Percentiles rank a stretch among this genome's conserved stretches.
Evolutionary conservation across 768 basidiomycete genomes (phyloP).

Genomic region (Phanerochaete sordida): DNA sequence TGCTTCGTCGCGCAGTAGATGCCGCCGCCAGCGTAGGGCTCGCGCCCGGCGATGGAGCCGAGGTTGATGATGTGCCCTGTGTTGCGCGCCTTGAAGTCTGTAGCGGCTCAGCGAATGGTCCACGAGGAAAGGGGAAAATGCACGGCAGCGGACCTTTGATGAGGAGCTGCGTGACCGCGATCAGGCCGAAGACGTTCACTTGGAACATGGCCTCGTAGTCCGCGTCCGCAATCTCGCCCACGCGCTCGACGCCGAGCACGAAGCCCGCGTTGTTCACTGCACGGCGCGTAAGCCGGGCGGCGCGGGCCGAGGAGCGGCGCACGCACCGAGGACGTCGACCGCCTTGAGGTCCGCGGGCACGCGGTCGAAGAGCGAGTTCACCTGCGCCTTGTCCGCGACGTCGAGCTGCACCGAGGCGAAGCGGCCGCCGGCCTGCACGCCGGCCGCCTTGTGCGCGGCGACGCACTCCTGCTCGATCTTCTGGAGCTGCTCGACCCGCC

Average conservation of each 20-base stretch:
- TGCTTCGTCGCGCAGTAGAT: constrained; percentile 93
- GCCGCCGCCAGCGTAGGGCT: constrained; percentile 82
- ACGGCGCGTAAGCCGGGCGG: constrained; percentile 20
- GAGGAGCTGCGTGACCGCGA: constrained; percentile 72
- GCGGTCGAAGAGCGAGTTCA: constrained; percentile 66
- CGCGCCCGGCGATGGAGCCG: constrained; percentile 79
- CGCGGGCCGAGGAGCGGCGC: background rate
- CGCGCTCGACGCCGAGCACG: constrained; percentile 82
- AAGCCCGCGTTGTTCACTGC: constrained; percentile 82
- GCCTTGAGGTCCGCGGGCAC: constrained; percentile 66
- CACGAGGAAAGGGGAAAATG: too few relatives aligned
- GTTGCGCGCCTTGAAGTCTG: constrained; percentile 34
- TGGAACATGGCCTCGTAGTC: constrained; percentile 67
- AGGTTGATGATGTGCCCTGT: constrained; percentile 92
- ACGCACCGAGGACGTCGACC: constrained; percentile 80
- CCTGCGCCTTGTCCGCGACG: constrained; percentile 71
- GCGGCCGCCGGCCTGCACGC: constrained; percentile 71
- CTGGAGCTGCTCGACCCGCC: constrained; percentile 69
- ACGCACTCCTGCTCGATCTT: constrained; percentile 65
- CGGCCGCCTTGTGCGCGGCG: constrained; percentile 69
- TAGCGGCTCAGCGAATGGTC: background rate
- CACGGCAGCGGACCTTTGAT: constrained; percentile 27
- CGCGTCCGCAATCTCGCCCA: constrained; percentile 74
- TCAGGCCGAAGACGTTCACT: constrained; percentile 75
- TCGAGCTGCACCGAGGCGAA: constrained; percentile 74